Evolutionary conservation across 805 yeast species (phyloP), one percentile per base, ranked within the genome.

Genomic region (Candida railenensis): DNA sequence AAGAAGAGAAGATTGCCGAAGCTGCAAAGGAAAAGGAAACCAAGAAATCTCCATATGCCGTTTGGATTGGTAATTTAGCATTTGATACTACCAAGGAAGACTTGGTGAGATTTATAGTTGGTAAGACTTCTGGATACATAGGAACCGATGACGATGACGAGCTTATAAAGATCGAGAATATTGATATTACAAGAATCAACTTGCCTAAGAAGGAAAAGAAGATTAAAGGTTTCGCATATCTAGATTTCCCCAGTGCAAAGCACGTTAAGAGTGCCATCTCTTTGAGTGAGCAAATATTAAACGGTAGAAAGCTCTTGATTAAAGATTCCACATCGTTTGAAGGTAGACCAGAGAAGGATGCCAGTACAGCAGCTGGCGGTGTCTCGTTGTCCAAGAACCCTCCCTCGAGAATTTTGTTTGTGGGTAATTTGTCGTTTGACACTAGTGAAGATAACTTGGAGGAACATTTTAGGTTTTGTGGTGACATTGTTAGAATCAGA

Each of bases 51-150:
- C 80, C 76, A 45, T 79, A 69, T 56, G 95, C 95, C 39, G 94
- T 90, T 32, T 94, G 99, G 99, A 80, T 94, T 40, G 99, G 99
- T 37, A 94, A 94, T 62, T 67, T 94, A 52, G 77, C 96, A 0
- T 94, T 85, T 58, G 94, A 88, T 44, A 89, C 97, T 3, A 75
- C 83, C 0, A 82, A 78, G 55, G 92, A 86, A 32, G 95, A 90
- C 52, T 59, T 94, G 30, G 69, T 71, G 12, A 74, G 82, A 45
- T 89, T 86, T 53, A 65, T 94, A 5, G 67, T 76, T 1, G 76
- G 79, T 8, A 87, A 85, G 59, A 79, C 92, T 0, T 58, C 68
- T 14, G 68, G 61, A 1, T 34, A 40, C 7, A 25, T 25, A 7
- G 49, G 37, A 9, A 56, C 50, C 11, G 45, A 52, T 14, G 62